Evolutionary conservation across 345 rosid genomes (phyloP).

Genomic region (Geranium brycei): DNA sequence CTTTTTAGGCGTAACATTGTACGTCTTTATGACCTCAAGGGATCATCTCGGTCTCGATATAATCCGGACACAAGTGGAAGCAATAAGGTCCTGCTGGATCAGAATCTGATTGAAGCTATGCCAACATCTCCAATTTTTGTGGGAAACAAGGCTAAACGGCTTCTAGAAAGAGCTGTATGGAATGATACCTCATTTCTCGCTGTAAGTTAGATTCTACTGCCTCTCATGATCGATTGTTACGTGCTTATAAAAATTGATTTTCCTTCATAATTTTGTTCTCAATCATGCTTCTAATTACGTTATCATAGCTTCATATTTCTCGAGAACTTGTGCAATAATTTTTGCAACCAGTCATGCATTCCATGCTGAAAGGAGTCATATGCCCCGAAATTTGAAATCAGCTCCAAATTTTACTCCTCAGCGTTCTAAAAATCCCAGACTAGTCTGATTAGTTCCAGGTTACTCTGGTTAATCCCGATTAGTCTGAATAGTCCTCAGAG

Average conservation of each 20-base stretch:
- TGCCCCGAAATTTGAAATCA: too few relatives aligned
- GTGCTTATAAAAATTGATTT: neutral
- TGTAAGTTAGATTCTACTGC: slow-evolving; percentile 33
- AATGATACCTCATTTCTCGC: slow-evolving; percentile 94
- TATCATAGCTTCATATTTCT: too few relatives aligned
- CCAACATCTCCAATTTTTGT: slow-evolving; percentile 93
- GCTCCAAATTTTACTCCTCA: too few relatives aligned
- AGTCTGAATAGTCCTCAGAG: too few relatives aligned
- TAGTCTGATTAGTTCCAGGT: too few relatives aligned
- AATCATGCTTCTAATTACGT: neutral
- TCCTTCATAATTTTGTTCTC: neutral
- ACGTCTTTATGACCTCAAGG: slow-evolving; percentile 85
- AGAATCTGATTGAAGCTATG: slow-evolving; percentile 93
- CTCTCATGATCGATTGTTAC: slow-evolving; percentile 5
- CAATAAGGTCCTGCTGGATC: slow-evolving; percentile 85
- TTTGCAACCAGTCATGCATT: neutral
- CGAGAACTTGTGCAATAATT: too few relatives aligned
- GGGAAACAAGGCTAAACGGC: slow-evolving; percentile 78
- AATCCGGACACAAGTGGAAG: slow-evolving; percentile 81
- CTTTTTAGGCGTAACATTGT: slow-evolving; percentile 60
- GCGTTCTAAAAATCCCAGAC: too few relatives aligned
- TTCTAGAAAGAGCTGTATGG: slow-evolving; percentile 94
- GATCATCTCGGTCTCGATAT: slow-evolving; percentile 88
- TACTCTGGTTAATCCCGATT: too few relatives aligned
- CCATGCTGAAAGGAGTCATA: too few relatives aligned